Base-by-base conservation (phyloP, 225 moss, liverwort and hornwort genomes). In the Sphagnum contortum region DNA sequence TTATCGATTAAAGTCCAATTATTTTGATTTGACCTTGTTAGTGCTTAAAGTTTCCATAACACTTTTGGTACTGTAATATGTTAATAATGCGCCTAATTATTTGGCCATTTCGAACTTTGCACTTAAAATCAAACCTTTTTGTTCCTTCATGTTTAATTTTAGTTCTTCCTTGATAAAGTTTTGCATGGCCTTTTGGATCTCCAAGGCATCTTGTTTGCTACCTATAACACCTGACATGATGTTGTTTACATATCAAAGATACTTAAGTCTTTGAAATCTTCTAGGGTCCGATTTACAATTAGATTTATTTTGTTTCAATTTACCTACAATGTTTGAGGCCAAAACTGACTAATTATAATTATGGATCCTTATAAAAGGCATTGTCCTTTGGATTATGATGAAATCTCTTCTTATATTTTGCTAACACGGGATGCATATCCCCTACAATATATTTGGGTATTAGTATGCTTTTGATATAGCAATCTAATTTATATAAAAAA, bases 401-500 rank as follows among this genome's bases (percentile, higher is more conserved):
- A 52, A 52, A 2, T 5, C 9, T 52, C 52, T 52, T 52, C 52
- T 52, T 52, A 6, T 52, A 52, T 52, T 75, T 72, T 65, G 12
- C 70, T 9, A 52, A 52, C 52, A 9, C 52, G 2, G 2, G 52
- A 48, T 73, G 76, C 60, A 83, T 57, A 48, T 75, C 67, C 0
- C 83, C 56, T 0, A 72, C 73, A 14, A 64, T 78, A n/a, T 79
- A 87, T 69, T 75, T 84, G 46, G 79, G 81, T 62, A 88, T 75
- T 0, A 84, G 71, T 65, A 79, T 76, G 72, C 81, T 84, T 67
- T 87, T 79, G 9, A 87, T 73, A 8, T 79, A 81, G 62, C 87
- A 81, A 71, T 87, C 81, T 62, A 87, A 67, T 61, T 81, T 73
- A 47, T 87, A 79, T 57, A 83, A 68, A 6, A 82, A 52, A 51